Evolutionary conservation across 2,329 filamentous ascomycete species (phyloP), one percentile per base, ranked within the genome.

Genomic region (Cylindrodendrum hubeiense): DNA sequence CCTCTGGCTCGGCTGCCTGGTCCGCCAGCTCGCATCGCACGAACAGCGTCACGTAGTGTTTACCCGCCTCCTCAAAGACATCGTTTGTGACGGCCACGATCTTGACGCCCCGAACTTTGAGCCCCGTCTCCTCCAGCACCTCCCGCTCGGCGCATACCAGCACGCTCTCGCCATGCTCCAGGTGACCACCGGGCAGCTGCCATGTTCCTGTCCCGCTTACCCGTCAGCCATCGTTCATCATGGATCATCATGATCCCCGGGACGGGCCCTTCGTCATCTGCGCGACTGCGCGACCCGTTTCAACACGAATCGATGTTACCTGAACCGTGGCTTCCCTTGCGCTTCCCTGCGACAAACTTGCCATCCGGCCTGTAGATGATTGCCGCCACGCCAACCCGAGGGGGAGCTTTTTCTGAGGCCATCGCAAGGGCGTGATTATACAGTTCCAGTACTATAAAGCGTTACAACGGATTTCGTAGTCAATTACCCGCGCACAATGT

Each of bases 11-110:
- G 26, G 83, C 83, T 0, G 73, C 68, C 17, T 83, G 79, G 26
- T 88, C 83, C 0, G 79, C 74, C 69, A 87, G 80, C 47, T 78
- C 79, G 44, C 87, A 89, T 0, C 81, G 80, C 66, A 93, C 86
- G 69, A 93, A 94, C 3, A 94, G 77, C 0, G 93, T 95, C 54
- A 94, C 83, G 73, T 95, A 95, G 75, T 95, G 92, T 77, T 90
- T 93, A 0, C 78, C 79, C n/a, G 86, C 84, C 0, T 75, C 73
- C 1, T 78, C 73, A 75, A 94, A 92, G 1, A 92, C 75, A 71
- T 90, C 89, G 74, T 94, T 93, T 5, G 90, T 93, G 0, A 88
- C 85, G 0, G 85, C 87, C 1, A 90, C 68, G 41, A 91, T 84
- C 49, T 81, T 82, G 37, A 87, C 52, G 7, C 85, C 82, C 2